phyloP scores from a whole-genome alignment of 345 rosid genomes.

The Hirschfeldia incana region DNA sequence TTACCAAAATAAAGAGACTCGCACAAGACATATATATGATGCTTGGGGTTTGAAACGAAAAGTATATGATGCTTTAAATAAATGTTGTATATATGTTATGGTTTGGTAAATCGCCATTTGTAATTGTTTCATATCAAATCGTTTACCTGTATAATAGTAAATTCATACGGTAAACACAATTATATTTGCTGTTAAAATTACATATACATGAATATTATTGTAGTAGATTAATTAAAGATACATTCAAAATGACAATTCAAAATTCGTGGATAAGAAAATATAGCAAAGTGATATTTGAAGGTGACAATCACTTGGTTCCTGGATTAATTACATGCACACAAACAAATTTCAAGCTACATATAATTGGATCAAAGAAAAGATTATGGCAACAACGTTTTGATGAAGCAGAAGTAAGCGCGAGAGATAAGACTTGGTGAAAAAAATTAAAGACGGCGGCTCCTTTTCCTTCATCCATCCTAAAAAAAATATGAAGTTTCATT shows the following conservation, averaged over 20 bases:
- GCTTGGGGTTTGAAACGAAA: not conserved
- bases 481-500: too few species aligned
- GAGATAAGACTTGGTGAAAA: too few species aligned
- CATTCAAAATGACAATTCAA: too few species aligned
- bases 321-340: not conserved
- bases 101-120: not conserved
- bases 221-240: not conserved
- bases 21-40: not conserved
- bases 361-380: not conserved
- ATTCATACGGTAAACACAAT: not conserved
- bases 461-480: too few species aligned
- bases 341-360: not conserved
- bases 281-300: not conserved
- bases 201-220: not conserved
- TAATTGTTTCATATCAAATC: not conserved
- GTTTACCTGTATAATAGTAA: not conserved
- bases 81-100: not conserved
- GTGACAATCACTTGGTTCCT: not conserved
- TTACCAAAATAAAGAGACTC: slow-evolving; percentile 10
- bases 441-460: too few species aligned
- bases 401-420: not conserved
- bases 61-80: not conserved
- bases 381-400: not conserved
- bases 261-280: too few species aligned
- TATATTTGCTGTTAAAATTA: not conserved